Conservation (phyloP, 345 rosid species). For the Cardiospermum halicacabum region DNA sequence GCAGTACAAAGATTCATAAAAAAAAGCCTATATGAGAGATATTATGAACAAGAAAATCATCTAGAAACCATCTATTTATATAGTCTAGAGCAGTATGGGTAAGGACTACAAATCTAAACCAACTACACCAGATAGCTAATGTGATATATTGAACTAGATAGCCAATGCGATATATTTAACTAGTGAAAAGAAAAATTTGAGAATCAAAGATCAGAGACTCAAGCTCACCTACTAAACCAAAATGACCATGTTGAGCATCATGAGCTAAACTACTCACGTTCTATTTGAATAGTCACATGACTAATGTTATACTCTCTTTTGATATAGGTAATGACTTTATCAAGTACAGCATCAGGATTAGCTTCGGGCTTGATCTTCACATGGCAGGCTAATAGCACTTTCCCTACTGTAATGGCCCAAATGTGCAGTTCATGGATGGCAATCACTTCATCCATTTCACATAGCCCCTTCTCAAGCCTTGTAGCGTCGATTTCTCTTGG, state of each 20-base stretch:
- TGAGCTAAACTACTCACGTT: slow-evolving; percentile 30
- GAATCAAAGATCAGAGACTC: not conserved
- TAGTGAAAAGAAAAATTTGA: not conserved
- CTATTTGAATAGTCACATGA: slow-evolving; percentile 72
- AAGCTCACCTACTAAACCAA: not conserved
- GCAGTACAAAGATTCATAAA: not conserved
- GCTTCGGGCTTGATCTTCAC: slow-evolving; percentile 57
- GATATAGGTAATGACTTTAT: slow-evolving; percentile 54
- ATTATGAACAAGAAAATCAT: not conserved
- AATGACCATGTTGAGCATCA: not conserved
- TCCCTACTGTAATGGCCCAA: slow-evolving; percentile 73
- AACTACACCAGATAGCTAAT: not conserved
- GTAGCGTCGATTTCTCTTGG: slow-evolving; percentile 68
- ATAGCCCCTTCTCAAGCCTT: slow-evolving; percentile 58
- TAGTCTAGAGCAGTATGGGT: not conserved
- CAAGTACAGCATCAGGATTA: slow-evolving; percentile 47
- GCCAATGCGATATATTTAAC: slow-evolving; percentile 1
- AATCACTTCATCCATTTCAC: slow-evolving; percentile 65
- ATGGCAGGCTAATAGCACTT: slow-evolving; percentile 62
- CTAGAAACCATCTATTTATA: slow-evolving; percentile 1
- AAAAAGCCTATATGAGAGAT: not conserved
- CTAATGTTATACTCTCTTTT: slow-evolving; percentile 51
- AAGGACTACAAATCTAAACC: not conserved
- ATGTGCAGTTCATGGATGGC: slow-evolving; percentile 72
- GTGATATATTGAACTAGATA: not conserved